phyloP scores from a whole-genome alignment of 2,329 filamentous ascomycete genomes.

The Fusarium pseudocircinatum region DNA sequence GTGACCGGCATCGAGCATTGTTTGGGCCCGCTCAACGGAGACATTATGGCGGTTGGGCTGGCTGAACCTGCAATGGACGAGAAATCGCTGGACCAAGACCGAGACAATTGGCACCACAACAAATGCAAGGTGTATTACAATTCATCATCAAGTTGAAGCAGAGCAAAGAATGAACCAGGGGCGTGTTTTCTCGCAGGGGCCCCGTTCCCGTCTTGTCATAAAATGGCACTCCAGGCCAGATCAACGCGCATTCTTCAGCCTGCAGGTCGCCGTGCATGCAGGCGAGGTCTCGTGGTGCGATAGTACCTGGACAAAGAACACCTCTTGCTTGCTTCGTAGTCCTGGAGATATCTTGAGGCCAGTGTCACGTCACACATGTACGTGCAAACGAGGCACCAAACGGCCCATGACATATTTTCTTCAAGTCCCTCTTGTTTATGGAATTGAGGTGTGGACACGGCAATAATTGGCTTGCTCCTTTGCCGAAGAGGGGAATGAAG shows the following conservation, averaged over 20 bases:
- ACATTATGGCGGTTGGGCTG: conserved; percentile 13
- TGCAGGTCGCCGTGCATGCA: conserved; percentile 46
- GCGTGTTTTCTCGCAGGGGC: conserved; percentile 38
- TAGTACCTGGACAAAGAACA: conserved; percentile 13
- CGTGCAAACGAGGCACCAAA: background rate
- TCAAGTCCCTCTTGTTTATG: background rate
- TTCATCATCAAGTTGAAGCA: conserved; percentile 1
- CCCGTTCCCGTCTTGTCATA: conserved; percentile 14
- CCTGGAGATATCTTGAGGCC: background rate
- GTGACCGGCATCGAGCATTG: conserved; percentile 7
- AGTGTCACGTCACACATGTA: background rate
- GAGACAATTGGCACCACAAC: conserved; percentile 5
- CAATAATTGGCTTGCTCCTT: background rate
- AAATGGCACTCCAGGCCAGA: conserved; percentile 35
- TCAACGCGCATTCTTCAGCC: conserved; percentile 41
- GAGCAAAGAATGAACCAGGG: conserved; percentile 13
- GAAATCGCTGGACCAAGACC: conserved; percentile 28
- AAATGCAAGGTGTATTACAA: background rate
- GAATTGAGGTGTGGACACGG: background rate
- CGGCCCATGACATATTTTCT: background rate
- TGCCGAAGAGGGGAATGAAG: background rate
- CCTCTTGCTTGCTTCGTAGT: conserved; percentile 18
- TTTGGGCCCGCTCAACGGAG: conserved; percentile 18
- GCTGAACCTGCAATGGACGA: conserved; percentile 11
- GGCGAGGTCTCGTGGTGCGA: conserved; percentile 45